These are phyloP conservation scores for Mucuna pruriens DNA, from an alignment of 306 rosid genomes.

Conservation along the genomic window DNA sequence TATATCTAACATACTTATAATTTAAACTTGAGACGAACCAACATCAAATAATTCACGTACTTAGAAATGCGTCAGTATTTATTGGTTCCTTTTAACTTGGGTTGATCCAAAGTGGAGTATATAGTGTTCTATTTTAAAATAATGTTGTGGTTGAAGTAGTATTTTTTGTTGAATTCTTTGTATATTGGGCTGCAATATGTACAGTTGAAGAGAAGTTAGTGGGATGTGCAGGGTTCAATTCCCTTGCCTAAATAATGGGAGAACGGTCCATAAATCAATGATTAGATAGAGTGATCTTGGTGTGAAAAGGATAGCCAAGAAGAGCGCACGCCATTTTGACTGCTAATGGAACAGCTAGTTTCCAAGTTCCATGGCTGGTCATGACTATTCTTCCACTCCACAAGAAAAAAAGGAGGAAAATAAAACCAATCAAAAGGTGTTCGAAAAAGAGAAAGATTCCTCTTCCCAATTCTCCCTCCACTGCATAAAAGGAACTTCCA, in stretches of 20 bases:
- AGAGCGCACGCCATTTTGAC: constrained; percentile 44
- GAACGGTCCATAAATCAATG: constrained; percentile 37
- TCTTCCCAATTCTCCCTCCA: background rate
- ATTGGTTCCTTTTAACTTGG: constrained; percentile 10
- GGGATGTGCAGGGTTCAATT: constrained; percentile 14
- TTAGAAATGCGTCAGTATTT: no score
- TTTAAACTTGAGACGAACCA: no score
- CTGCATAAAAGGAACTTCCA: constrained; percentile 22
- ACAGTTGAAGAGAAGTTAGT: constrained; percentile 31
- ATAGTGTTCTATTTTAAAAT: background rate
- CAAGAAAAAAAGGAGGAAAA: background rate
- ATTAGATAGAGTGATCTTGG: constrained; percentile 21
- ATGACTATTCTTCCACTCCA: background rate
- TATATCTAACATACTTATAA: no score
- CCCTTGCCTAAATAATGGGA: constrained; percentile 34
- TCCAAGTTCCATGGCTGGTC: constrained; percentile 39
- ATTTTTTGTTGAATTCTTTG: constrained; percentile 10
- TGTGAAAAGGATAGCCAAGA: constrained; percentile 38
- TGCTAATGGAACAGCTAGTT: constrained; percentile 53
- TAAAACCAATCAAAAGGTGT: background rate
- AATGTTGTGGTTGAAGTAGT: background rate
- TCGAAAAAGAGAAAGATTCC: background rate
- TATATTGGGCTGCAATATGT: background rate
- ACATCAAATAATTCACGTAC: no score
- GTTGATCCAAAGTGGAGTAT: background rate